These are phyloP conservation scores for Xanthoconium stramineum DNA, from an alignment of 768 basidiomycete species.

Conservation along the genomic window DNA sequence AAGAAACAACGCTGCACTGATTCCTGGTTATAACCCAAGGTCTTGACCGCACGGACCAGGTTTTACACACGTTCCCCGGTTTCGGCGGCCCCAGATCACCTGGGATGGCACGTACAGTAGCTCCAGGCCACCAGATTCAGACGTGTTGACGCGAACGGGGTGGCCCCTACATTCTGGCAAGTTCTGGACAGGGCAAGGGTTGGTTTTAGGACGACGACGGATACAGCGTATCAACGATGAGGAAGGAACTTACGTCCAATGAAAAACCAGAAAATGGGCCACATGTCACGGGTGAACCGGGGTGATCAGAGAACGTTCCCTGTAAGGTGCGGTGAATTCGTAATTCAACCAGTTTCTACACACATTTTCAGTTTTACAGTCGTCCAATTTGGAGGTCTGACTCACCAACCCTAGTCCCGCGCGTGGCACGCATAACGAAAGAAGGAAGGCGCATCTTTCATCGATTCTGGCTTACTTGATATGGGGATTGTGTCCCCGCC, in stretches of 20 bases:
- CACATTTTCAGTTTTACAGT: not conserved
- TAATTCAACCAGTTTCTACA: not conserved
- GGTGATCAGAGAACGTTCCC: no score
- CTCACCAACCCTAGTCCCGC: not conserved
- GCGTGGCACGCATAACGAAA: not conserved
- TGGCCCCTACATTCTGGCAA: not conserved
- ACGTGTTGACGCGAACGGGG: no score
- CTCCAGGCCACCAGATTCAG: no score
- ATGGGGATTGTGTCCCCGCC: not conserved
- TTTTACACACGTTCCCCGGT: no score
- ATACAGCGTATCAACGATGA: not conserved
- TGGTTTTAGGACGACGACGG: not conserved
- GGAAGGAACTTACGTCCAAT: not conserved
- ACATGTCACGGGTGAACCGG: not conserved
- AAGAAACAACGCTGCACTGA: no score
- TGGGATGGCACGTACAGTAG: no score
- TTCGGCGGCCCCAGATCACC: no score
- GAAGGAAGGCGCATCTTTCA: not conserved
- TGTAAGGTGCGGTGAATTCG: not conserved
- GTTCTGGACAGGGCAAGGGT: not conserved
- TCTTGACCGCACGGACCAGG: no score
- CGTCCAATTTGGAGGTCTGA: not conserved
- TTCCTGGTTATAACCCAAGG: no score
- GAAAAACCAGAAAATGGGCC: not conserved
- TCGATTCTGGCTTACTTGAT: not conserved